Evolutionary conservation across 148 eudicot species (phyloP).

Genomic region (Cornus controversa): DNA sequence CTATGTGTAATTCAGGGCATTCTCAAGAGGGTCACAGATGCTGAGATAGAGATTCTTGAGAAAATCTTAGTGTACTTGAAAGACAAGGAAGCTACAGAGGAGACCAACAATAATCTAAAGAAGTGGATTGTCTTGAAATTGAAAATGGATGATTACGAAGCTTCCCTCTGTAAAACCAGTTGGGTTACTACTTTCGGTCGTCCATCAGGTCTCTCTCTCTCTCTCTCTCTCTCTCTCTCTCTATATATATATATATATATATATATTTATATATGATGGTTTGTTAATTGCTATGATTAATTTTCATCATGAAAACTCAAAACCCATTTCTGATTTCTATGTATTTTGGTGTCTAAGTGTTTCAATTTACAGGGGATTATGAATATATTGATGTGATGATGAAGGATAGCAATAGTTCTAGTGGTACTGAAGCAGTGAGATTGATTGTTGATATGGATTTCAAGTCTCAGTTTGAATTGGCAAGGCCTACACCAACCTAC

Average conservation of each 20-base stretch:
- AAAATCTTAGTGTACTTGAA: slow-evolving; percentile 30
- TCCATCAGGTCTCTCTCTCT: slow-evolving; percentile 41
- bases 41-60: slow-evolving; percentile 31
- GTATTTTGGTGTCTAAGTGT: background rate
- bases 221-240: background rate
- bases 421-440: slow-evolving; percentile 12
- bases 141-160: slow-evolving; percentile 39
- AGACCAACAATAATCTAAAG: slow-evolving; percentile 19
- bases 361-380: slow-evolving; percentile 39
- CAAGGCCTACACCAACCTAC: slow-evolving; percentile 57
- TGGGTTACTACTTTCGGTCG: slow-evolving; percentile 47
- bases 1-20: slow-evolving; percentile 24
- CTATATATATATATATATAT: background rate
- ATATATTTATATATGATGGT: background rate
- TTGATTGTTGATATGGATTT: slow-evolving; percentile 66
- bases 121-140: slow-evolving; percentile 41
- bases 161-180: slow-evolving; percentile 46
- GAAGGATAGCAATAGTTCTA: background rate
- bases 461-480: slow-evolving; percentile 68
- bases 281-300: background rate
- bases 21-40: slow-evolving; percentile 32
- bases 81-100: slow-evolving; percentile 25
- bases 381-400: slow-evolving; percentile 47
- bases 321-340: background rate
- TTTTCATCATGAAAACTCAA: too few relatives aligned